Base-by-base conservation (phyloP, 2,329 filamentous ascomycete genomes). In the Xylariaceae sp. region DNA sequence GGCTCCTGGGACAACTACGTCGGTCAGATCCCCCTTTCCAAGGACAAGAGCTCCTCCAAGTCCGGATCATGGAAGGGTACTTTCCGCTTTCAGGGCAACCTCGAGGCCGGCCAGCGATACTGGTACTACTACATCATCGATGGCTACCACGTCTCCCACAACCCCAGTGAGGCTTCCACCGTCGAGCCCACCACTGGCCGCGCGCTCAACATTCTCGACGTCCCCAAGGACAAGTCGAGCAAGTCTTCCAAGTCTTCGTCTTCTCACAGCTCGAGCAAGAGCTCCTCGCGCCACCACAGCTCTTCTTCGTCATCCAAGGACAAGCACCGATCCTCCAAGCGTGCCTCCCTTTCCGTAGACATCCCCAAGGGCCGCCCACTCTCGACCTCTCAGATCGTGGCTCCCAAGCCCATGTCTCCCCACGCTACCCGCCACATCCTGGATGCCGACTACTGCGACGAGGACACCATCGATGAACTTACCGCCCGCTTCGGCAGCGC, bases 71-170 rank as follows among this genome's bases (percentile, higher is more conserved):
- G 92, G 90, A 89, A 91, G 71, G 94, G 92, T 67, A 95, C 90
- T 66, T 96, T 99, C 80, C 87, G 90, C 75, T 96, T 99, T 77
- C 88, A 94, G 75, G 87, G 86, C 55, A 92, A 89, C 53, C 82
- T 97, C 64, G 85, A 92, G 77, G 79, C 89, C 63, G 90, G 92
- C 69, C 85, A 89, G 70, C 86, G 92, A 69, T 97, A 97, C 84
- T 99, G 94, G 94, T 99, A 97, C 85, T 99, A 99, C 84, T 99
- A 96, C 81, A 96, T 97, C 84, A 94, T 97, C 72, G 94, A 99
- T 71, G 94, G 94, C 63, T 96, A 96, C 83, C 91, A 96, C 72
- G 87, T 95, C 70, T 91, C 91, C 55, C 92, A 97, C 81, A 94
- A 97, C 76, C 91, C 92, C 61, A 89, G 88, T 70, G 86, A 90